phyloP scores from a whole-genome alignment of 2,329 filamentous ascomycete genomes.

The Calonectria henricotiae region DNA sequence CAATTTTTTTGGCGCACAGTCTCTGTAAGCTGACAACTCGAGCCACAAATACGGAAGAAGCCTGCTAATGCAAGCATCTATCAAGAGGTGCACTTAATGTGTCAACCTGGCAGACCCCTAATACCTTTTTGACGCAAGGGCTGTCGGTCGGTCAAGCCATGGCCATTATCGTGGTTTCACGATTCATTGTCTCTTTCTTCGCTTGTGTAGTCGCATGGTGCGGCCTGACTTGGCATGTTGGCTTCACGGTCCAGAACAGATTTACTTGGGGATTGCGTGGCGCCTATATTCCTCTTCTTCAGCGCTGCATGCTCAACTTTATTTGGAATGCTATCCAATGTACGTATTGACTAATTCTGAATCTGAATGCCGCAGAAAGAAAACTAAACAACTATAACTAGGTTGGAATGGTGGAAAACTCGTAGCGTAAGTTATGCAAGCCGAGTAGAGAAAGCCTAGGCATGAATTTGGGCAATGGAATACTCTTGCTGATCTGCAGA shows the following conservation, averaged over 20 bases:
- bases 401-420: constrained; percentile 26
- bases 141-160: constrained; percentile 66
- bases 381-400: not conserved
- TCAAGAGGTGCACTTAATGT: constrained; percentile 46
- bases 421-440: not conserved
- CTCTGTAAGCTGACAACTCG: constrained; percentile 52
- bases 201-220: constrained; percentile 65
- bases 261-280: constrained; percentile 66
- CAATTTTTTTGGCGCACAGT: constrained; percentile 64
- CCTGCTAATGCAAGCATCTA: not conserved
- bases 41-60: not conserved
- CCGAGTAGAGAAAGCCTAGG: not conserved
- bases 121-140: constrained; percentile 64
- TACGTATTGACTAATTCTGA: not conserved
- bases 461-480: not conserved
- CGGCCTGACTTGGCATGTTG: constrained; percentile 67
- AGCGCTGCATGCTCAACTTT: constrained; percentile 67
- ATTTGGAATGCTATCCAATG: constrained; percentile 68
- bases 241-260: constrained; percentile 67
- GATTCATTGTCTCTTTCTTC: constrained; percentile 62
- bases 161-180: constrained; percentile 64
- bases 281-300: constrained; percentile 65
- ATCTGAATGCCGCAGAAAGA: too few relatives aligned
- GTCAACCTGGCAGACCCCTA: constrained; percentile 66
- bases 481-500: not conserved